phyloP scores from a whole-genome alignment of 2,329 filamentous ascomycete species.

The Fusarium hostae region DNA sequence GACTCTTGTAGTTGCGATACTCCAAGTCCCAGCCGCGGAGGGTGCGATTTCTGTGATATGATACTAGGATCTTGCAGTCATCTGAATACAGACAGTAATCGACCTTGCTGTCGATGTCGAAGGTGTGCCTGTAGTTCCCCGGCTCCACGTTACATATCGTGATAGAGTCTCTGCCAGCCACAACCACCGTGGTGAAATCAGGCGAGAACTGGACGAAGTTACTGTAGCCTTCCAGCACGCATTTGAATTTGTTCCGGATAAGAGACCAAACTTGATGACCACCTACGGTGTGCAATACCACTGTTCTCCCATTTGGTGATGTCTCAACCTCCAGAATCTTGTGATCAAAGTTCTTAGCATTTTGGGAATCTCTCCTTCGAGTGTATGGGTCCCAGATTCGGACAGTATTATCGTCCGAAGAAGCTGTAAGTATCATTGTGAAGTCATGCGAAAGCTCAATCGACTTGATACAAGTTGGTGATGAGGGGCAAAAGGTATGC shows the following conservation, averaged over 20 bases:
- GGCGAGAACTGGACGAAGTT: neutral
- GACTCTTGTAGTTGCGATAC: neutral
- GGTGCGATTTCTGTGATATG: fast-evolving
- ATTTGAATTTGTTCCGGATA: fast-evolving
- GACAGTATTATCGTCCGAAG: neutral
- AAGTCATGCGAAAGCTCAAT: neutral
- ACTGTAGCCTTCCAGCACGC: fast-evolving
- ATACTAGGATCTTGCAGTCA: neutral
- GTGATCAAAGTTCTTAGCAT: fast-evolving
- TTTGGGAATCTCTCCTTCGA: fast-evolving
- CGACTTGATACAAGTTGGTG: fast-evolving
- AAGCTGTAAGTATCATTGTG: neutral
- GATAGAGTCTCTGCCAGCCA: fast-evolving
- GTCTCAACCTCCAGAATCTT: fast-evolving
- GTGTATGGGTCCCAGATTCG: neutral
- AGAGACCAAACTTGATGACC: fast-evolving
- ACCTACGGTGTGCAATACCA: fast-evolving
- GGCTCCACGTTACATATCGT: neutral
- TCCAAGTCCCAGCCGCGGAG: fast-evolving
- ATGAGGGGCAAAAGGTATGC: fast-evolving
- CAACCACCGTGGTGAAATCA: fast-evolving
- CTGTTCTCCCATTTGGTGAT: neutral
- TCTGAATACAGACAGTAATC: neutral
- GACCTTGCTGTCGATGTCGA: fast-evolving
- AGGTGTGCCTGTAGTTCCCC: fast-evolving